A percentile compares a stretch with the other conserved stretches of the same genome.
phyloP scores from a whole-genome alignment of 2,329 filamentous ascomycete species.

The Scytalidium lignicola region DNA sequence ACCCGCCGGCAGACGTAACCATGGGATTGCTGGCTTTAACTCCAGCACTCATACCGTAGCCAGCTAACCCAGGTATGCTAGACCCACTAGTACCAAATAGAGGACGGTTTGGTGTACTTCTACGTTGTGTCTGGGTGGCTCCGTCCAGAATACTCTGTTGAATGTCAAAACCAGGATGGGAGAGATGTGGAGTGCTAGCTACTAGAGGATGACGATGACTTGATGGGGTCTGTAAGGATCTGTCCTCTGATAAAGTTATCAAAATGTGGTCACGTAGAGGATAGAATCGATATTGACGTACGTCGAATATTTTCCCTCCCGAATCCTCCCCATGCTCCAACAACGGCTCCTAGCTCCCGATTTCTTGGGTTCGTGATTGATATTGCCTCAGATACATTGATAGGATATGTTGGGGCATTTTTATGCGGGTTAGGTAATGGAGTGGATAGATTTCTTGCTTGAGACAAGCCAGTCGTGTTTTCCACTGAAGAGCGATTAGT shows the following conservation, averaged over 20 bases:
- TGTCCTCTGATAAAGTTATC: constrained; percentile 12
- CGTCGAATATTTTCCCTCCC: constrained; percentile 12
- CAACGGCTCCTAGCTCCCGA: constrained; percentile 3
- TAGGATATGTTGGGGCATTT: neutral
- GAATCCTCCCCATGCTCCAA: constrained; percentile 17
- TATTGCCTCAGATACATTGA: neutral
- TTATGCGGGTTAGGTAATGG: neutral
- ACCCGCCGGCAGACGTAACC: constrained; percentile 6
- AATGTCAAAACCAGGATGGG: constrained; percentile 8
- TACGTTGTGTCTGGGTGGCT: constrained; percentile 14
- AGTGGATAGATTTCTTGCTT: neutral
- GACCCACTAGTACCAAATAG: constrained; percentile 16
- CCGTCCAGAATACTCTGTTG: constrained; percentile 11
- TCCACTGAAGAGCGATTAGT: constrained; percentile 1
- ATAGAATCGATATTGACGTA: constrained; percentile 7
- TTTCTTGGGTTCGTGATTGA: constrained; percentile 7
- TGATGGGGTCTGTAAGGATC: constrained; percentile 23
- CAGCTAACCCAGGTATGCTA: constrained; percentile 18
- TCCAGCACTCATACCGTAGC: constrained; percentile 30
- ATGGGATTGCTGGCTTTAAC: constrained; percentile 27
- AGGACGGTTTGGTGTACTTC: constrained; percentile 13
- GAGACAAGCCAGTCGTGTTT: neutral
- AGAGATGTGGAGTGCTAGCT: constrained; percentile 4
- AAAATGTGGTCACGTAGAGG: neutral
- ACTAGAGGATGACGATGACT: constrained; percentile 25